Conservation (phyloP, 129 eudicot genomes). For the Saussurea involucrata region DNA sequence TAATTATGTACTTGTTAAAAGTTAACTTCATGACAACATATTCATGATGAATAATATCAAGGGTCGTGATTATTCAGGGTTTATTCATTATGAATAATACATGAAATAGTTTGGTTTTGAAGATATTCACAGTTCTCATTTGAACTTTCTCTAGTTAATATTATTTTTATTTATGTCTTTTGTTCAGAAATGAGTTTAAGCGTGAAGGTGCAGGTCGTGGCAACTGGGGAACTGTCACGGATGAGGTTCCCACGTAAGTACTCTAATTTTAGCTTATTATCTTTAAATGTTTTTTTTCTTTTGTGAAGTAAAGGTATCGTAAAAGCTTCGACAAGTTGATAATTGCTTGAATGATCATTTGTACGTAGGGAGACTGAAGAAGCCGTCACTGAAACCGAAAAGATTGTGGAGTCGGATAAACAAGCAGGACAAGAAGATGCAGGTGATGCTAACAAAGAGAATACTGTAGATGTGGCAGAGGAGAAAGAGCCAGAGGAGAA, state of each 20-base stretch:
- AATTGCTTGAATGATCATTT: background rate
- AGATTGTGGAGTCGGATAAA: conserved; percentile 54
- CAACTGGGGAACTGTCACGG: conserved; percentile 82
- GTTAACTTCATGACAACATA: background rate
- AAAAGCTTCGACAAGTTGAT: background rate
- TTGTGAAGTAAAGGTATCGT: background rate
- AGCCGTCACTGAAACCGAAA: conserved; percentile 44
- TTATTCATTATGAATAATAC: background rate
- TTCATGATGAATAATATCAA: background rate
- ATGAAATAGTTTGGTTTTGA: background rate
- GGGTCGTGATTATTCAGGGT: background rate
- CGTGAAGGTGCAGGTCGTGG: conserved; percentile 93
- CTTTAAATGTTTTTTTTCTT: background rate
- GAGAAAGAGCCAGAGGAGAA: conserved; percentile 73
- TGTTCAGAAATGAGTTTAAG: conserved; percentile 60
- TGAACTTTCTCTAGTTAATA: background rate
- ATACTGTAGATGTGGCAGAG: conserved; percentile 48
- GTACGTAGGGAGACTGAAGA: conserved; percentile 59
- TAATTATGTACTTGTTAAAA: background rate
- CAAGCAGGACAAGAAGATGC: conserved; percentile 41
- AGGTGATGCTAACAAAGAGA: conserved; percentile 53
- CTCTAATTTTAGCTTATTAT: background rate
- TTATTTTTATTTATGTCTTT: background rate
- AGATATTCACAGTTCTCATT: background rate
- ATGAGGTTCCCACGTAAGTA: conserved; percentile 57